A percentile compares a stretch with the other conserved stretches of the same genome.
Conservation (phyloP, 1,284 basidiomycete species). For the Naganishia sp. region DNA sequence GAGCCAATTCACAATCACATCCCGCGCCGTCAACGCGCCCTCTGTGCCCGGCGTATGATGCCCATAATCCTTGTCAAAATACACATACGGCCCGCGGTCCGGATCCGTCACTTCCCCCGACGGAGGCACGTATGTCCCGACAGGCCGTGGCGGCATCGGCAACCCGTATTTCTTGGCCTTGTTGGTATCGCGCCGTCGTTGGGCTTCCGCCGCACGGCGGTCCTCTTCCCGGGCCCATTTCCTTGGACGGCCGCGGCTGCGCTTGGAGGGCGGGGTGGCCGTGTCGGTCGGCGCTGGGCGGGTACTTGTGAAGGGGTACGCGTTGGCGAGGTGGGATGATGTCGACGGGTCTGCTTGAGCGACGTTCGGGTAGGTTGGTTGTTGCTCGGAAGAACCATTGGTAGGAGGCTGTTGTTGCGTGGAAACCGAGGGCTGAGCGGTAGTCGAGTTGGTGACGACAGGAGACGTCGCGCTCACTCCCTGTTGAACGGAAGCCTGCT, state of each 20-base stretch:
- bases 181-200: slow-evolving; percentile 15
- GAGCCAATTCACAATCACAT: slow-evolving; percentile 22
- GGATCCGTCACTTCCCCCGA: neutral
- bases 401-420: no score
- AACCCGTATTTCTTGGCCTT: slow-evolving; percentile 8
- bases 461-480: no score
- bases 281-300: neutral
- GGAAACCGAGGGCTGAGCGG: no score
- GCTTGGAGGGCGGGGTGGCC: slow-evolving; percentile 5
- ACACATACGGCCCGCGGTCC: slow-evolving; percentile 9
- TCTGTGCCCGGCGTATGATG: slow-evolving; percentile 9
- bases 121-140: slow-evolving; percentile 2
- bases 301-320: neutral
- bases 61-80: slow-evolving; percentile 27
- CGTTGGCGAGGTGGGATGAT: neutral
- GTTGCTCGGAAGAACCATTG: neutral
- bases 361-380: neutral
- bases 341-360: neutral
- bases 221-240: slow-evolving; percentile 25
- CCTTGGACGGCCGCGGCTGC: slow-evolving; percentile 12
- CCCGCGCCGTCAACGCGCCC: slow-evolving; percentile 8
- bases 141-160: slow-evolving; percentile 4
- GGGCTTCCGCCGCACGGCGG: slow-evolving; percentile 20
- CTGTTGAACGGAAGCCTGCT: no score
- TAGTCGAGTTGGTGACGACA: no score